Percentiles rank a stretch among this genome's conserved stretches.
These are phyloP conservation scores for Geotrichum klebahnii DNA, from an alignment of 1,139 yeast species.

Conservation along the genomic window DNA sequence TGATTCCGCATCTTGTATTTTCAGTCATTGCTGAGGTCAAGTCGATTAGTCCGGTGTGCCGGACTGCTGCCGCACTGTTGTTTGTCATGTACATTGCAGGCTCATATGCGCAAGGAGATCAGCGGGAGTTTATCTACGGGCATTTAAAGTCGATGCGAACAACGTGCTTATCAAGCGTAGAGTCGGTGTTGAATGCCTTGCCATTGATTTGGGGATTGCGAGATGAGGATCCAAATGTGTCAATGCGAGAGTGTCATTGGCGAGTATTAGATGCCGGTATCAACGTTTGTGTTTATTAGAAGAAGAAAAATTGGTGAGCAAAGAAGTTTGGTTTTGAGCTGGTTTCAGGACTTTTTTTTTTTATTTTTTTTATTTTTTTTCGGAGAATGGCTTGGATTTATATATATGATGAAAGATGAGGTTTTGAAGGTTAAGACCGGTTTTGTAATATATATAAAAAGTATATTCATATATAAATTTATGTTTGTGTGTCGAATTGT, in stretches of 20 bases:
- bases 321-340: too few relatives aligned
- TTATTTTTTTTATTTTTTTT: too few relatives aligned
- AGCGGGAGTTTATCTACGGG: conserved; percentile 15
- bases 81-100: conserved; percentile 23
- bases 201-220: conserved; percentile 20
- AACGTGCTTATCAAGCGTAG: conserved; percentile 23
- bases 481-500: too few relatives aligned
- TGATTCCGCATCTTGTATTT: conserved; percentile 12
- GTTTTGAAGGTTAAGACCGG: too few relatives aligned
- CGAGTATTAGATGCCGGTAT: conserved; percentile 16
- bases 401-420: too few relatives aligned
- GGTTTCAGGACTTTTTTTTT: too few relatives aligned
- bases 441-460: too few relatives aligned
- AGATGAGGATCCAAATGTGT: conserved; percentile 7
- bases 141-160: conserved; percentile 19
- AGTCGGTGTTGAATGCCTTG: conserved; percentile 16
- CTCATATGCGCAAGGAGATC: conserved; percentile 18
- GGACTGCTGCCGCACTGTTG: conserved; percentile 22
- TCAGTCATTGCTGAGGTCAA: conserved; percentile 18
- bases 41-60: conserved; percentile 20
- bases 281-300: conserved; percentile 21
- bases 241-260: conserved; percentile 16
- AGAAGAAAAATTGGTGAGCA: too few relatives aligned
- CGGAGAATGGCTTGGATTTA: too few relatives aligned
- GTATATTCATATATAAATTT: too few relatives aligned